phyloP scores from a whole-genome alignment of 2,329 filamentous ascomycete genomes.

The Diaporthe ilicicola region DNA sequence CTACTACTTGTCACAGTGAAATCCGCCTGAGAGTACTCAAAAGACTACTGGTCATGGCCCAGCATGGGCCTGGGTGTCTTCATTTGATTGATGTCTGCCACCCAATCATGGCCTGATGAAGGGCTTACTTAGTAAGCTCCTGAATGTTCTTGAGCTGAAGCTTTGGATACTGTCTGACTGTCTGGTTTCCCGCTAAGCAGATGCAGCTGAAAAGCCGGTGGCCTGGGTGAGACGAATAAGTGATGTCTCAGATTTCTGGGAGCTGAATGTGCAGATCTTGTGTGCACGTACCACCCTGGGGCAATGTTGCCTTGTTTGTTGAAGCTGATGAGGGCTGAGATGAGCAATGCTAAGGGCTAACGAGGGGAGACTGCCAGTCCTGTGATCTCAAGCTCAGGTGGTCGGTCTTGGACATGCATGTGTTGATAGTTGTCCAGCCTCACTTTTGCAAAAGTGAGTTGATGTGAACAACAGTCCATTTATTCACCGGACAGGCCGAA shows the following conservation, averaged over 20 bases:
- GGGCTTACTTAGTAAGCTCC: background rate
- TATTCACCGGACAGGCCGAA: background rate
- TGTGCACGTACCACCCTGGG: background rate
- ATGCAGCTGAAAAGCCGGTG: background rate
- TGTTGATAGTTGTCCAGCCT: background rate
- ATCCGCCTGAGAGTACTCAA: no score
- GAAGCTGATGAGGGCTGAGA: background rate
- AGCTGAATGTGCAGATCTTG: slow-evolving; percentile 2
- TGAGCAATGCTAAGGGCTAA: slow-evolving; percentile 9
- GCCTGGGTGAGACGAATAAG: background rate
- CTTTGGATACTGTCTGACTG: background rate
- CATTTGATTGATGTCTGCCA: background rate
- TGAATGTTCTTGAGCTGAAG: background rate
- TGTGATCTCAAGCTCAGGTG: background rate
- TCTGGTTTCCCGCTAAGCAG: background rate
- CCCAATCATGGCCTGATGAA: background rate
- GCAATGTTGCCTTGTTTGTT: background rate
- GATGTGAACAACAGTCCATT: background rate
- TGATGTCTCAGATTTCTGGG: background rate
- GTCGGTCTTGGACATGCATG: background rate
- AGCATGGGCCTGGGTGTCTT: background rate
- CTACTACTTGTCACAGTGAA: background rate
- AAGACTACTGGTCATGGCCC: background rate
- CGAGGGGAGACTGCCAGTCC: background rate
- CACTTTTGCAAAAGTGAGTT: no score